phyloP scores from a whole-genome alignment of 2,329 filamentous ascomycete genomes.

The Didymella exigua region DNA sequence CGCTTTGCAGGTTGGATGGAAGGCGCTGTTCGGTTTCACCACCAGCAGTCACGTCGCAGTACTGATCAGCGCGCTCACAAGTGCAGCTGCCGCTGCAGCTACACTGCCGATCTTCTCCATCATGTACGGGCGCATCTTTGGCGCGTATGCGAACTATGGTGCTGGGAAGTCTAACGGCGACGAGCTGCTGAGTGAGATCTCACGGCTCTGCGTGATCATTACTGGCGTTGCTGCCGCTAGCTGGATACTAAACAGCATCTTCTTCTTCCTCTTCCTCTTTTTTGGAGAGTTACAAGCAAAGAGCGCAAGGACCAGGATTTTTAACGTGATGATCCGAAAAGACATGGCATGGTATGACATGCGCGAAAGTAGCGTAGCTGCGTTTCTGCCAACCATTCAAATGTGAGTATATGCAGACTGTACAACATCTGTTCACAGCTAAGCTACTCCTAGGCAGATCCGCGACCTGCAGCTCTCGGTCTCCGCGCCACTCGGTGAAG shows the following conservation, averaged over 20 bases:
- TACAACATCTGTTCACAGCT: slow-evolving; percentile 16
- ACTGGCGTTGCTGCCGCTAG: slow-evolving; percentile 66
- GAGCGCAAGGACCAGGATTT: slow-evolving; percentile 67
- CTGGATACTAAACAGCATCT: slow-evolving; percentile 70
- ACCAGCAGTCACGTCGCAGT: slow-evolving; percentile 63
- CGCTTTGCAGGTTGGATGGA: slow-evolving; percentile 50
- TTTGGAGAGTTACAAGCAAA: slow-evolving; percentile 84
- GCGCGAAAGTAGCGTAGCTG: slow-evolving; percentile 71
- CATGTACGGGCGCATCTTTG: slow-evolving; percentile 76
- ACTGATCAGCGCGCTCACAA: slow-evolving; percentile 60
- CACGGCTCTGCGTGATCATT: slow-evolving; percentile 67
- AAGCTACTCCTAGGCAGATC: slow-evolving; percentile 66
- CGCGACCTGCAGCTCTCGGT: slow-evolving; percentile 80
- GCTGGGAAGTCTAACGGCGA: slow-evolving; percentile 56
- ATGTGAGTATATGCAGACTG: slow-evolving; percentile 59
- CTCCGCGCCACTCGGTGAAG: slow-evolving; percentile 77
- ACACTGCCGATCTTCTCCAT: slow-evolving; percentile 70
- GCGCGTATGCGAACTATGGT: slow-evolving; percentile 70
- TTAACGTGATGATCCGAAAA: slow-evolving; percentile 70
- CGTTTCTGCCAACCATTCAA: slow-evolving; percentile 74
- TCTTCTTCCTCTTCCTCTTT: slow-evolving; percentile 72
- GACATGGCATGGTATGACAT: slow-evolving; percentile 84
- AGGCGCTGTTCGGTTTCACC: slow-evolving; percentile 74
- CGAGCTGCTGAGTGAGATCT: slow-evolving; percentile 62
- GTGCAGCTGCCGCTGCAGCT: slow-evolving; percentile 65